Evolutionary conservation across 257 asterid genomes (phyloP).

Genomic region (Petunia secreta): DNA sequence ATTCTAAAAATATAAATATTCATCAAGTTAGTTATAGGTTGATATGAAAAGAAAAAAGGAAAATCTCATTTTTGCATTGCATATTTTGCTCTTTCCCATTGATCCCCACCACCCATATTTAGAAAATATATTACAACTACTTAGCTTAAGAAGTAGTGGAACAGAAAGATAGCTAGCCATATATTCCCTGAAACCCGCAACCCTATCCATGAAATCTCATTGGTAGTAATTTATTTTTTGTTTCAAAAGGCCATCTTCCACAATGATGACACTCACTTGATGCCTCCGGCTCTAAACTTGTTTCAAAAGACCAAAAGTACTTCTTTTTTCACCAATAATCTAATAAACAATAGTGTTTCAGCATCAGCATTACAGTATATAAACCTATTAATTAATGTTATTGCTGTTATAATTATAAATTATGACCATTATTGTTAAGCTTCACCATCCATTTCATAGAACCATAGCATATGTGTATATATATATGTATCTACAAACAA

Average conservation of each 20-base stretch:
- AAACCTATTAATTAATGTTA: conserved; percentile 41
- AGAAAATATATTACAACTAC: neutral
- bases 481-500: neutral
- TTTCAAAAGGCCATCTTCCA: conserved; percentile 26
- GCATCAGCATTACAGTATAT: conserved; percentile 30
- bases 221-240: neutral
- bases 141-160: conserved; percentile 18
- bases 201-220: conserved; percentile 18
- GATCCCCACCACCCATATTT: conserved; percentile 4
- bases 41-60: no score
- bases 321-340: conserved; percentile 31
- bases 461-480: conserved; percentile 20
- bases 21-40: no score
- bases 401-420: conserved; percentile 31
- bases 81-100: neutral
- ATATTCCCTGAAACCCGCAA: conserved; percentile 15
- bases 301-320: conserved; percentile 29
- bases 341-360: conserved; percentile 27
- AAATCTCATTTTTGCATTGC: neutral
- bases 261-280: conserved; percentile 52
- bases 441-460: conserved; percentile 26
- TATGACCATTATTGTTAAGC: conserved; percentile 38
- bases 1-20: no score
- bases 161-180: neutral
- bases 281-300: conserved; percentile 42